Evolutionary conservation across 116 monocot species (phyloP), one percentile per base, ranked within the genome.

Genomic region (Cymodocea nodosa): DNA sequence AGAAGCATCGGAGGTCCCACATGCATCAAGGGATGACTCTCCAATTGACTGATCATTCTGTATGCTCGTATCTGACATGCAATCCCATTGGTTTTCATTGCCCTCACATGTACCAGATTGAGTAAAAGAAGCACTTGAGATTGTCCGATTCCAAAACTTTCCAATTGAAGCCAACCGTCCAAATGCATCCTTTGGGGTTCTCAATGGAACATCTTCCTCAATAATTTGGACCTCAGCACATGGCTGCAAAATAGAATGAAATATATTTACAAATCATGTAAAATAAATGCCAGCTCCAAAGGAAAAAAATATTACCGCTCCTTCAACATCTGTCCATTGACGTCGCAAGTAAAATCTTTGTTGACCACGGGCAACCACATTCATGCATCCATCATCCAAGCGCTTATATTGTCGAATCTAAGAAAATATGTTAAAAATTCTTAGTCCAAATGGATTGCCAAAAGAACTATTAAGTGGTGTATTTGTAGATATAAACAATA

Each of bases 341-440:
- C 87, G 85, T 44, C 75, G 75, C 71, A 95, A 40, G 51, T 74
- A 81, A 76, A 95, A 95, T 22, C 95, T 71, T 60, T 95, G 95
- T 66, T 85, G 95, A 68, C 95, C 95, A 76, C 91, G 90, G 52
- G 95, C 75, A 76, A 95, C 77, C 55, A 95, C 85, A 77, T 90
- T 95, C 57, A 95, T 62, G n/a, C 85, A 83, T 44, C 95, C 91
- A 80, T 87, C 85, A 68, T 85, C 87, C 72, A 90, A 56, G 17
- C 76, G 76, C 12, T 80, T 73, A 34, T 76, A 90, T 87, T 95
- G 85, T 19, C 83, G 74, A 76, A 95, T 90, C 95, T 95, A 62
- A 36, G 3, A 73, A 65, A 35, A 35, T 62, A 16, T 9, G 9
- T 16, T 37, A 37, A 62, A 12, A 39, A 62, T n/a, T 62, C 17